Percentiles rank a stretch among this genome's conserved stretches.
phyloP scores from a whole-genome alignment of 371 early-diverging fungal species.

The Haplosporangium sp. region DNA sequence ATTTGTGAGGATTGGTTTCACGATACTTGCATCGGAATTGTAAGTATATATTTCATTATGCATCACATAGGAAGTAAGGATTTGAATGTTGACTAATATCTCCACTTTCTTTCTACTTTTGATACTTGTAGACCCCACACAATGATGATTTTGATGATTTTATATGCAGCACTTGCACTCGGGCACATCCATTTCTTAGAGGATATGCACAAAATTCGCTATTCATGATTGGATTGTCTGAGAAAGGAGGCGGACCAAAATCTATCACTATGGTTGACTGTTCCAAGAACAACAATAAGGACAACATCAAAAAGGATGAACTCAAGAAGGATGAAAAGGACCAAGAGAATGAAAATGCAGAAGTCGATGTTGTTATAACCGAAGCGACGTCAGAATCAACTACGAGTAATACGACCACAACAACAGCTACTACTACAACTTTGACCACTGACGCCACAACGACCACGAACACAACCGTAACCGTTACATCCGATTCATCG shows the following conservation, averaged over 20 bases:
- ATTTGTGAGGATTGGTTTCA: constrained; percentile 92
- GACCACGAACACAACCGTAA: not conserved
- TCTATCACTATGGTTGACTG: constrained; percentile 42
- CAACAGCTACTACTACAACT: not conserved
- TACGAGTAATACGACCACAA: not conserved
- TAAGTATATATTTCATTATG: constrained; percentile 28
- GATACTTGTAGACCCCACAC: constrained; percentile 65
- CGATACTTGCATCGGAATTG: constrained; percentile 81
- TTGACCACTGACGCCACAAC: constrained; percentile 1
- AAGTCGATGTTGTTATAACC: constrained; percentile 6
- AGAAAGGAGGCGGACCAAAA: constrained; percentile 56
- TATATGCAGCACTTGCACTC: constrained; percentile 82
- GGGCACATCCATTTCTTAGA: constrained; percentile 68
- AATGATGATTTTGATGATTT: constrained; percentile 82
- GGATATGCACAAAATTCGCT: constrained; percentile 60
- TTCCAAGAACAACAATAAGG: constrained; percentile 12
- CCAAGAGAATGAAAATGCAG: constrained; percentile 3
- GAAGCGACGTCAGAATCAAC: not conserved
- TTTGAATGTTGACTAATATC: not conserved
- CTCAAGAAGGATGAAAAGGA: not conserved
- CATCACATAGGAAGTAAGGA: no score
- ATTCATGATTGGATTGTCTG: constrained; percentile 64
- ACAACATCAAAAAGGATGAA: not conserved
- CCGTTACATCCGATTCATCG: not conserved
- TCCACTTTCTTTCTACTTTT: constrained; percentile 3